These are phyloP conservation scores for Pichia eremophila DNA, from an alignment of 805 yeast species.

Conservation along the genomic window DNA sequence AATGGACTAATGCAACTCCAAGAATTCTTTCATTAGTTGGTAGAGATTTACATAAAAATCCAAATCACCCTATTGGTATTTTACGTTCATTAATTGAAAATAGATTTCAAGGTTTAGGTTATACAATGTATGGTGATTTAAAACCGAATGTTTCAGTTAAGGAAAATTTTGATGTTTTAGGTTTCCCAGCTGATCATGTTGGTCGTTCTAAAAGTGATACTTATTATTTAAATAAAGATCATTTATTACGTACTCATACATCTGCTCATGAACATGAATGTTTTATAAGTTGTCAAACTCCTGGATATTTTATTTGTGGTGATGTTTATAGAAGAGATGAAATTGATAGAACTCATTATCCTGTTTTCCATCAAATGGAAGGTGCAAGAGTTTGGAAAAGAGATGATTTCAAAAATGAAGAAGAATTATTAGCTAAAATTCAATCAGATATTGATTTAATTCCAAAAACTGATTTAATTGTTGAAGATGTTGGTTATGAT, in stretches of 20 bases:
- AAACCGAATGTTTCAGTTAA: slow-evolving; percentile 72
- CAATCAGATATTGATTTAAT: slow-evolving; percentile 52
- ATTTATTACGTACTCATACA: slow-evolving; percentile 83
- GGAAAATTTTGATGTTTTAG: slow-evolving; percentile 87
- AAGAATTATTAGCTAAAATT: slow-evolving; percentile 33
- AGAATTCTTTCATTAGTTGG: slow-evolving; percentile 60
- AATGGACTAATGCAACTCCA: slow-evolving; percentile 79
- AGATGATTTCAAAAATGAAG: slow-evolving; percentile 25
- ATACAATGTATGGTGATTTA: slow-evolving; percentile 72
- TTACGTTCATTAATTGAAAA: slow-evolving; percentile 63
- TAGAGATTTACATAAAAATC: slow-evolving; percentile 62
- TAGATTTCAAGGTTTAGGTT: slow-evolving; percentile 56
- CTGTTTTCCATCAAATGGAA: slow-evolving; percentile 96
- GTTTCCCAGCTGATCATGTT: slow-evolving; percentile 87
- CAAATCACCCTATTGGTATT: slow-evolving; percentile 85
- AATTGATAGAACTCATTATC: slow-evolving; percentile 91
- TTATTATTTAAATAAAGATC: slow-evolving; percentile 68
- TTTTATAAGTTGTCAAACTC: slow-evolving; percentile 53
- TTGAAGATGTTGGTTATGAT: slow-evolving; percentile 61
- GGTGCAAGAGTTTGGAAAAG: slow-evolving; percentile 85
- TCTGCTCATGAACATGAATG: slow-evolving; percentile 94
- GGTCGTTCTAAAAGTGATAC: slow-evolving; percentile 92
- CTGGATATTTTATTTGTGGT: slow-evolving; percentile 88
- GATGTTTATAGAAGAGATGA: slow-evolving; percentile 96
- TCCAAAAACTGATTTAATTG: slow-evolving; percentile 60